Evolutionary conservation across 441 rosid species (phyloP).

Genomic region (Syzygium syzygioides): DNA sequence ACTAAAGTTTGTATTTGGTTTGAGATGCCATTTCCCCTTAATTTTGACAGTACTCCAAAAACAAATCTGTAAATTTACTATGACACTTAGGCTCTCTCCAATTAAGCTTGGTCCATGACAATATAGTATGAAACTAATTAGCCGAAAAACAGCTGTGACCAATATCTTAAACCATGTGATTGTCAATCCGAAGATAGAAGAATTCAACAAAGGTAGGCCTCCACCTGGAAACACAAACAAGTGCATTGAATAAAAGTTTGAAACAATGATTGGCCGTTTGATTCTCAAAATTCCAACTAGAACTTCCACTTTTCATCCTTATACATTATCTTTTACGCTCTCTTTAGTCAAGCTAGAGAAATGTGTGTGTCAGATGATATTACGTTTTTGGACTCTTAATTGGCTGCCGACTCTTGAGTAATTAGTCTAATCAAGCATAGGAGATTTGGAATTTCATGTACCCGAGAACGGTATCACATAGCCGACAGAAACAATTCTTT

Average conservation of each 20-base stretch:
- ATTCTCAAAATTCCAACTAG: background rate
- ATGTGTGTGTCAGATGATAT: background rate
- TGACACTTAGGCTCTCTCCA: background rate
- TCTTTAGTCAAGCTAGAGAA: background rate
- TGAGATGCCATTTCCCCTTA: background rate
- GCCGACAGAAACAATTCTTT: background rate
- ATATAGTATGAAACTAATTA: background rate
- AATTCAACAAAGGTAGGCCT: background rate
- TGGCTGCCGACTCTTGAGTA: background rate
- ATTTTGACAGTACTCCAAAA: background rate
- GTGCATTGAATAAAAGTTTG: background rate
- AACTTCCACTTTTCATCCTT: background rate
- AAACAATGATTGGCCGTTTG: background rate
- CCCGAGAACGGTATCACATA: background rate
- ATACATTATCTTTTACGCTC: background rate
- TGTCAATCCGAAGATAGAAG: background rate
- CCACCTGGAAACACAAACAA: background rate
- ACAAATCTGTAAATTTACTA: background rate
- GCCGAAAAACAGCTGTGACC: background rate
- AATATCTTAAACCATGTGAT: background rate
- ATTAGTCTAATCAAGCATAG: background rate
- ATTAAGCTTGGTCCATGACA: background rate
- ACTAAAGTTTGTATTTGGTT: background rate
- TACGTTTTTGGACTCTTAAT: background rate
- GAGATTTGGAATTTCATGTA: background rate